Evolutionary conservation across 352 stramenopile species (phyloP).

Genomic region (Peronospora destructor): DNA sequence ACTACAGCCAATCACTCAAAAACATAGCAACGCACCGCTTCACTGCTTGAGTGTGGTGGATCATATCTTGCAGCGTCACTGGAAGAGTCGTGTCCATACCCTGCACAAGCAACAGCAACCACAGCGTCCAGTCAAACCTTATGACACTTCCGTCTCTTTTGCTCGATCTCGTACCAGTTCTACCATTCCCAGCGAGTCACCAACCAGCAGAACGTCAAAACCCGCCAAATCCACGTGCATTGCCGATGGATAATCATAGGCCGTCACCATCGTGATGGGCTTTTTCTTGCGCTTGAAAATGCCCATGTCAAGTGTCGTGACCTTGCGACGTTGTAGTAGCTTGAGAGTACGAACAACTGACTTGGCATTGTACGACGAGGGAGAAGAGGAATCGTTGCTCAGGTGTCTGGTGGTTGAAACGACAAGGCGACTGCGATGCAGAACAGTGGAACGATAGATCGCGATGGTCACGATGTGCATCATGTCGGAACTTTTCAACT

Average conservation of each 20-base stretch:
- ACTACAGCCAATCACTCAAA: background rate
- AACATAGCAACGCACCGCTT: conserved; percentile 58
- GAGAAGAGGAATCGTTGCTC: conserved; percentile 15
- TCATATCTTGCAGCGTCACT: conserved; percentile 97
- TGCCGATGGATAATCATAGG: conserved; percentile 96
- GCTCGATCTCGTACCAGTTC: conserved; percentile 84
- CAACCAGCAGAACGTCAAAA: conserved; percentile 96
- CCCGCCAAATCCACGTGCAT: conserved; percentile 96
- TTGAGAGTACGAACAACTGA: conserved; percentile 65
- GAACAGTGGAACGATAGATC: conserved; percentile 4
- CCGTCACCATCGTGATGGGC: conserved; percentile 99
- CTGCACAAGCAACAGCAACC: conserved; percentile 25
- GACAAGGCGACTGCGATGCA: background rate
- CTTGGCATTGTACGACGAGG: conserved; percentile 38
- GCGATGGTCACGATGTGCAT: conserved; percentile 9
- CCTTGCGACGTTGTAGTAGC: conserved; percentile 78
- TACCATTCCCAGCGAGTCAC: conserved; percentile 98
- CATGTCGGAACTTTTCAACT: background rate
- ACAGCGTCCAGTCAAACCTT: background rate
- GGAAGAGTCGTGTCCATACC: conserved; percentile 86
- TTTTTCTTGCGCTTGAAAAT: conserved; percentile 91
- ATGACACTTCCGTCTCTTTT: background rate
- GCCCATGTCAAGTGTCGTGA: conserved; percentile 75
- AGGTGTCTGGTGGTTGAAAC: conserved; percentile 3
- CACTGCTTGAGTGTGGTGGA: conserved; percentile 96